Evolutionary conservation across 345 rosid species (phyloP), one percentile per base, ranked within the genome.

Genomic region (Gossypium longicalyx): DNA sequence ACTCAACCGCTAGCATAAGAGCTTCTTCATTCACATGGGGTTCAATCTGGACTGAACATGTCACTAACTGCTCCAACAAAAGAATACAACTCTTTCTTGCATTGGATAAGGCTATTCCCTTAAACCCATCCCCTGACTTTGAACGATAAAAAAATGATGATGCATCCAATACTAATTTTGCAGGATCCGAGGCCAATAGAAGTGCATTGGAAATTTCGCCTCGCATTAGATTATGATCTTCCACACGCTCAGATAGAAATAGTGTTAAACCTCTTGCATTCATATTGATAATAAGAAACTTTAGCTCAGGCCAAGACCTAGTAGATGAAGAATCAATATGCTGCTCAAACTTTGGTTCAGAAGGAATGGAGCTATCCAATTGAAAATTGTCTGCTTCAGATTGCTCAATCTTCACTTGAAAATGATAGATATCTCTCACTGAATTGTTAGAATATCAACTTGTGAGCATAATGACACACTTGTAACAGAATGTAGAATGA

Each of bases 21-120:
- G 82, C 86, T 56, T 57, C 80, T 70, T 83, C 77, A 63, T 38
- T 76, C 77, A 74, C 80, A 4, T 67, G 60, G 45, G 74, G 78
- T 45, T 45, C 53, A 1, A 78, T 61, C 41, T 51, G 20, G 29
- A 76, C 79, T 2, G 77, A 70, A 48, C 70, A 56, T 47, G 59
- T 60, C 59, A 45, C 25, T 72, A 83, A 60, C 25, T 74, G 77
- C 64, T 68, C 70, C 60, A 81, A 74, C 61, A 81, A 60, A 58
- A 77, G 29, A 54, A 67, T 74, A 66, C 71, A 47, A 62, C 66
- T 51, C 44, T 51, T 45, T 68, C 75, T 74, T 17, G 15, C 51
- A 27, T 68, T 61, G 22, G 47, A 52, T 25, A 61, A 41, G 65
- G 29, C 49, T 22, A 17, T 43, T 13, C 19, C 38, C 74, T 58